A percentile compares a stretch with the other conserved stretches of the same genome.
These are phyloP conservation scores for Blepharisma japonicum DNA, from an alignment of 73 alveolate genomes.

Conservation along the genomic window DNA sequence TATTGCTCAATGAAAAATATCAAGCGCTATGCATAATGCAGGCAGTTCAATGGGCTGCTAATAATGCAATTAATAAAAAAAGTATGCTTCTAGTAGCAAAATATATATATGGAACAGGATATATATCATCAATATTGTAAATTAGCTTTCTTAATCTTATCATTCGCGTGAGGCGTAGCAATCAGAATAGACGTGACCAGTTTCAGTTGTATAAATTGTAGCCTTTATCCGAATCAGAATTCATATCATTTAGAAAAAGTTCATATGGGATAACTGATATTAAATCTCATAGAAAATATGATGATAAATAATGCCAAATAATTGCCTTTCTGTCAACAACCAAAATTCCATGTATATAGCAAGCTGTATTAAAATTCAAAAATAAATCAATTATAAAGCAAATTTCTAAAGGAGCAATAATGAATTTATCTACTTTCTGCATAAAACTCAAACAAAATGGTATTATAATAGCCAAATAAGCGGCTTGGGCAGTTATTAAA, in stretches of 20 bases:
- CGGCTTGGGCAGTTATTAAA: too few relatives aligned
- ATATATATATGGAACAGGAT: constrained; percentile 38
- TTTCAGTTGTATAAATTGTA: constrained; percentile 32
- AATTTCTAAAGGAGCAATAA: background rate
- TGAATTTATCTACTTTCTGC: too few relatives aligned
- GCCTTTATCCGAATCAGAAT: background rate
- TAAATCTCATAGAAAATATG: constrained; percentile 41
- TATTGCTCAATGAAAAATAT: constrained; percentile 5
- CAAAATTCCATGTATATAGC: background rate
- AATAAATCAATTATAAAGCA: constrained; percentile 28
- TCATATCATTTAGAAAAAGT: constrained; percentile 32
- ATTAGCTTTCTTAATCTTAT: constrained; percentile 59
- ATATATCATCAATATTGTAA: constrained; percentile 60
- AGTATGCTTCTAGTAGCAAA: background rate
- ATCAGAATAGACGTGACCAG: constrained; percentile 48
- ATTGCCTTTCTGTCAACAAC: background rate
- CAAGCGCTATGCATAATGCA: constrained; percentile 57
- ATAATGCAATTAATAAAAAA: constrained; percentile 28
- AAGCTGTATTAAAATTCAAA: constrained; percentile 16
- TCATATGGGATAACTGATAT: constrained; percentile 63
- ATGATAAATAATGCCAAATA: background rate
- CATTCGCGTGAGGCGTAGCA: constrained; percentile 55
- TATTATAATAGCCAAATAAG: too few relatives aligned
- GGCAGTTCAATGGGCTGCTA: constrained; percentile 54
- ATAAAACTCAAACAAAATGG: too few relatives aligned